Conservation (phyloP, 257 asterid genomes). For the Solanum clarkiae region DNA sequence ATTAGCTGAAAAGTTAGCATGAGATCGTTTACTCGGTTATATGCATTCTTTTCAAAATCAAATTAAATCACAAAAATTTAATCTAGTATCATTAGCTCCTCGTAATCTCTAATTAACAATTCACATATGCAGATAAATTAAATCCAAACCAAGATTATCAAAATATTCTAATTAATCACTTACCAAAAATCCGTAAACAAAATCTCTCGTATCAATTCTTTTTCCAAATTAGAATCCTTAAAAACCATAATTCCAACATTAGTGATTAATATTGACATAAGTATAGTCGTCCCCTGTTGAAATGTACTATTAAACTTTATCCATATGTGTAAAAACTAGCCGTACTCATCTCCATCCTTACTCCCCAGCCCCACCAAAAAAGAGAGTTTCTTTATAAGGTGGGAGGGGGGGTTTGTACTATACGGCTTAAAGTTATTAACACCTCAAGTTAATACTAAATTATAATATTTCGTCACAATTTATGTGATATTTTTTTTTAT, state of each 20-base stretch:
- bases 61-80: background rate
- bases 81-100: background rate
- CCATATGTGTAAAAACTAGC: too few species aligned
- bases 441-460: background rate
- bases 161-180: background rate
- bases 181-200: too few species aligned
- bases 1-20: background rate
- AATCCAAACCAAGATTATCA: background rate
- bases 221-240: too few species aligned
- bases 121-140: background rate
- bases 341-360: background rate
- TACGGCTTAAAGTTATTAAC: background rate
- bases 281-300: too few species aligned
- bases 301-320: too few species aligned
- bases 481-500: accelerated
- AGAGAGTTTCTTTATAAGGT: background rate
- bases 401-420: background rate
- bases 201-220: too few species aligned
- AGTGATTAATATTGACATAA: too few species aligned
- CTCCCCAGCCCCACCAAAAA: background rate
- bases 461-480: background rate
- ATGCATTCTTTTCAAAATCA: background rate
- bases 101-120: background rate
- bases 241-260: too few species aligned
- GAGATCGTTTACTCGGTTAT: background rate